Percentiles rank a stretch among this genome's conserved stretches.
phyloP scores from a whole-genome alignment of 305 asterid genomes.

The Fraxinus sp. region DNA sequence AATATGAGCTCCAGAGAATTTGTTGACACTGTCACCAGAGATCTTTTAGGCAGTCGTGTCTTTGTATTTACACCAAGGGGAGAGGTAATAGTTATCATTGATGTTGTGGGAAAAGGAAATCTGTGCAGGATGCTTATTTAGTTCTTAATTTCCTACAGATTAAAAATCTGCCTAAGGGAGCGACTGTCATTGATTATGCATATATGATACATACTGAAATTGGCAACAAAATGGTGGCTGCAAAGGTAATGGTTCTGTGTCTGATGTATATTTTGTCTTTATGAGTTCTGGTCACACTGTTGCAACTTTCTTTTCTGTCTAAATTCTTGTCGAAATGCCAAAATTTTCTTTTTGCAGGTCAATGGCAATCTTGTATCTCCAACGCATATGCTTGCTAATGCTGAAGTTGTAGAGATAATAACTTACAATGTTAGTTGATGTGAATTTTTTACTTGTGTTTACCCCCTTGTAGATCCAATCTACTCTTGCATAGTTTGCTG shows the following conservation, averaged over 20 bases:
- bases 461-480: not conserved
- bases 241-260: conserved; percentile 52
- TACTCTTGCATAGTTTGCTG: not conserved
- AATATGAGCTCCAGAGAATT: conserved; percentile 94
- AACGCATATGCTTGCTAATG: conserved; percentile 69
- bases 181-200: conserved; percentile 81
- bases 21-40: conserved; percentile 88
- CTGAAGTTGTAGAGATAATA: conserved; percentile 89
- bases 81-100: conserved; percentile 51
- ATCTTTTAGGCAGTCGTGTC: conserved; percentile 90
- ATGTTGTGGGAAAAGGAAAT: not conserved
- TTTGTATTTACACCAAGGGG: conserved; percentile 93
- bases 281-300: not conserved
- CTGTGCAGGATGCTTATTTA: conserved; percentile 12
- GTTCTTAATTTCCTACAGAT: conserved; percentile 47
- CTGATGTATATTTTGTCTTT: conserved; percentile 18
- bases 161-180: conserved; percentile 85
- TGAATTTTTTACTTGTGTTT: conserved; percentile 13
- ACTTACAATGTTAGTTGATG: conserved; percentile 70
- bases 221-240: conserved; percentile 95
- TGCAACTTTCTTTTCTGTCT: not conserved
- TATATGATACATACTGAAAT: conserved; percentile 89
- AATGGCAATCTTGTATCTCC: conserved; percentile 92
- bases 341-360: conserved; percentile 54
- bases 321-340: conserved; percentile 25